Percentiles rank a stretch among this genome's conserved stretches.
Conservation (phyloP, 148 eudicot species). For the Heliosperma pusillum region DNA sequence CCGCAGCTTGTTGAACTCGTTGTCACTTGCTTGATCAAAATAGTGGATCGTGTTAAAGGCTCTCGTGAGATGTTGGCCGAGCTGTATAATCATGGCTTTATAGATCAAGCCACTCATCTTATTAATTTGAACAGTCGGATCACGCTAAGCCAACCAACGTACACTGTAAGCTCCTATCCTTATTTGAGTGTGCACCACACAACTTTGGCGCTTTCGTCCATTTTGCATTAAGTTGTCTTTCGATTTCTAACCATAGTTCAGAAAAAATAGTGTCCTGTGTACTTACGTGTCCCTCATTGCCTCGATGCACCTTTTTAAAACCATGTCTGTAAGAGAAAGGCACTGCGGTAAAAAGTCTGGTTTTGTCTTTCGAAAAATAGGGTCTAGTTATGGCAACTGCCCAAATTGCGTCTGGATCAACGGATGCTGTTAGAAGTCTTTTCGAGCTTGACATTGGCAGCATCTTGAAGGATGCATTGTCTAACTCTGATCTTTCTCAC, state of each 20-base stretch:
- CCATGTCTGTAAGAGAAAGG: neutral
- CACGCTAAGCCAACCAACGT: slow-evolving; percentile 54
- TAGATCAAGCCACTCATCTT: slow-evolving; percentile 61
- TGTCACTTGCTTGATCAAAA: slow-evolving; percentile 70
- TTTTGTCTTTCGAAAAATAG: slow-evolving; percentile 33
- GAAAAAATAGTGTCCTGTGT: too few species aligned
- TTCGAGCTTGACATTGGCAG: slow-evolving; percentile 71
- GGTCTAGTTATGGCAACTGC: slow-evolving; percentile 76
- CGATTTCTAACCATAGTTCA: neutral
- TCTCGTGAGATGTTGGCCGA: slow-evolving; percentile 63
- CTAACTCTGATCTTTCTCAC: slow-evolving; percentile 49
- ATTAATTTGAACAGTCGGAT: slow-evolving; percentile 58
- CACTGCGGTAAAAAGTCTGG: neutral
- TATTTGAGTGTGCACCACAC: neutral
- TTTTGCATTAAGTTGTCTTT: neutral
- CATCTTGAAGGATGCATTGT: slow-evolving; percentile 57
- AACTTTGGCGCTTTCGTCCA: neutral
- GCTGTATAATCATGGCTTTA: slow-evolving; percentile 64
- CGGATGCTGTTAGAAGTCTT: slow-evolving; percentile 64
- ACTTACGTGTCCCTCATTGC: too few species aligned
- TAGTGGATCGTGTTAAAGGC: slow-evolving; percentile 53
- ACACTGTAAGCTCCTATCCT: slow-evolving; percentile 45
- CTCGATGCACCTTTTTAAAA: neutral
- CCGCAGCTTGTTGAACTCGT: slow-evolving; percentile 89
- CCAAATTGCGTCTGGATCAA: slow-evolving; percentile 77